Conservation (phyloP, 2,329 filamentous ascomycete species). For the Aureobasidium sp. region DNA sequence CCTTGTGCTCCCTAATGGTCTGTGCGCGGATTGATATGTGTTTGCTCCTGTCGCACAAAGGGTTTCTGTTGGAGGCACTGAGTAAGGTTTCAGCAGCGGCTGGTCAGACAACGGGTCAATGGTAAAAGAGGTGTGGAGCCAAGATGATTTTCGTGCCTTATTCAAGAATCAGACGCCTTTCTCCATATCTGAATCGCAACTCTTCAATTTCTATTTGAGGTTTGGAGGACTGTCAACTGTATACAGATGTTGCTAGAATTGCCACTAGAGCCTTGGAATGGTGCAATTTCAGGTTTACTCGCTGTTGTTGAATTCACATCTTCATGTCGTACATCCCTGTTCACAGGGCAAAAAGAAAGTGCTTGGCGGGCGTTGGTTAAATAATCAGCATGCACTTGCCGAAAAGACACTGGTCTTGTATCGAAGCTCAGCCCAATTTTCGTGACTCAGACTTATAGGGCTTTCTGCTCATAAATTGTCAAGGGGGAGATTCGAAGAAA, state of each 20-base stretch:
- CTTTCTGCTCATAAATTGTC: not conserved
- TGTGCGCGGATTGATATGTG: not conserved
- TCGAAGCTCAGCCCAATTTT: not conserved
- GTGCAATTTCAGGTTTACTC: not conserved
- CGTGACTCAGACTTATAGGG: not conserved
- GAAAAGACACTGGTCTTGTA: not conserved
- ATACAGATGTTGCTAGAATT: not conserved
- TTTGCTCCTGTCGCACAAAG: not conserved
- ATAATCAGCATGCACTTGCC: not conserved
- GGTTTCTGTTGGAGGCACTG: not conserved
- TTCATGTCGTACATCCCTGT: not conserved
- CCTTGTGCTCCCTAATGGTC: not conserved
- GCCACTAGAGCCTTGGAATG: not conserved
- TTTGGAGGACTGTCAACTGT: not conserved
- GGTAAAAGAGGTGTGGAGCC: not conserved
- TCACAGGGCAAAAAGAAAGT: not conserved
- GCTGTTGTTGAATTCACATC: not conserved
- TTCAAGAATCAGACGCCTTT: not conserved
- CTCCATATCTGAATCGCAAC: not conserved
- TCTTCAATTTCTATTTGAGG: not conserved
- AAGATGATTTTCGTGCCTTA: conserved; percentile 3
- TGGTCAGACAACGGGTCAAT: not conserved
- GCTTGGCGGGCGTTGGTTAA: not conserved
- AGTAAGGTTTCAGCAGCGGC: not conserved
- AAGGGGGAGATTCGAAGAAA: not conserved